A percentile compares a stretch with the other conserved stretches of the same genome.
Conservation (phyloP, 345 rosid genomes). For the Salix exigua region DNA sequence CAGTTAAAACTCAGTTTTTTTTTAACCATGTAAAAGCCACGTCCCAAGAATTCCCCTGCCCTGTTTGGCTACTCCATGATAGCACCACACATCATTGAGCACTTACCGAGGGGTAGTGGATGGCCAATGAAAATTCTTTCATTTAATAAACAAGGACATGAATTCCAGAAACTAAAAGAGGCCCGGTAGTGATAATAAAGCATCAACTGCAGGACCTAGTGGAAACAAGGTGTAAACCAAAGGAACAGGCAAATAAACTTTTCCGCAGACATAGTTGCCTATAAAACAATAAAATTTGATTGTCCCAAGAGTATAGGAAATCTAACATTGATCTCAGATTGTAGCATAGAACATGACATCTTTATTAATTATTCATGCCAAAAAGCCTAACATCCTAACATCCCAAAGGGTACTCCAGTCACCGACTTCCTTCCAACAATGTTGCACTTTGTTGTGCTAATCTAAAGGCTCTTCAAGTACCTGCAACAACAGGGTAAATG, state of each 20-base stretch:
- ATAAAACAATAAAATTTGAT: not conserved
- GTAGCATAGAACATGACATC: slow-evolving; percentile 2
- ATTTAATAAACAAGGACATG: not conserved
- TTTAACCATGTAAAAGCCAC: not conserved
- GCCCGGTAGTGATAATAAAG: not conserved
- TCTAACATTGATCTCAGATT: slow-evolving; percentile 3
- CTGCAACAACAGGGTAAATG: slow-evolving; percentile 33
- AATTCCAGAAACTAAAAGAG: not conserved
- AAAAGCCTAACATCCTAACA: slow-evolving; percentile 5
- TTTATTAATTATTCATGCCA: slow-evolving; percentile 18
- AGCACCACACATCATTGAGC: not conserved
- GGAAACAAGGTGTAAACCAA: slow-evolving; percentile 7
- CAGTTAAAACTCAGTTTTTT: not conserved
- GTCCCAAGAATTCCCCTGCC: not conserved
- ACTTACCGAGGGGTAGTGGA: not conserved
- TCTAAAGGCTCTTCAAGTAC: slow-evolving; percentile 53
- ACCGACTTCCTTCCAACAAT: slow-evolving; percentile 26
- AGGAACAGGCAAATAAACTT: not conserved
- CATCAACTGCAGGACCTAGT: slow-evolving; percentile 7
- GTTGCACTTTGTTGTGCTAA: slow-evolving; percentile 36
- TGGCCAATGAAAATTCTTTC: not conserved
- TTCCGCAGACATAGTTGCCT: not conserved
- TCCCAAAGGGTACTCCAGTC: slow-evolving; percentile 2
- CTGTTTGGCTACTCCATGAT: not conserved
- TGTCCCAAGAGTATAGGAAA: slow-evolving; percentile 1